These are phyloP conservation scores for Aeminium ludgeri DNA, from an alignment of 495 filamentous ascomycete species.

Conservation along the genomic window DNA sequence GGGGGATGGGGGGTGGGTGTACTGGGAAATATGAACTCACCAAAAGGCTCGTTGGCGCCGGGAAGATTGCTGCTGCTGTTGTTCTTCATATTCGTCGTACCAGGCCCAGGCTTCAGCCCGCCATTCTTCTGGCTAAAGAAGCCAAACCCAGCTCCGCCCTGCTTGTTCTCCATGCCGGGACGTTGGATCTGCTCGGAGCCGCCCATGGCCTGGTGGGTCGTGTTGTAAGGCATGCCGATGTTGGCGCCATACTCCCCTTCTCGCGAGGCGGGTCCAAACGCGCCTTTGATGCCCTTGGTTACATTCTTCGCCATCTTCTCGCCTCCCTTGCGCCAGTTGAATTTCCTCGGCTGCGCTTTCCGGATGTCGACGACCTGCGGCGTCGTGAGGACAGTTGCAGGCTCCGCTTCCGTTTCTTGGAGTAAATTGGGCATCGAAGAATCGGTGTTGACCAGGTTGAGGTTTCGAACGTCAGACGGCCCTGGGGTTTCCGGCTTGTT, in stretches of 20 bases:
- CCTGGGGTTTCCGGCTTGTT: slow-evolving; percentile 28
- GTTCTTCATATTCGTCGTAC: slow-evolving; percentile 35
- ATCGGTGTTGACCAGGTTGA: slow-evolving; percentile 14
- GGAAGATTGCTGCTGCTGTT: slow-evolving; percentile 26
- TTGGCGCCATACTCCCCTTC: slow-evolving; percentile 35
- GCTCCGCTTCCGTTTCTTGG: slow-evolving; percentile 31
- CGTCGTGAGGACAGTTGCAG: slow-evolving; percentile 50
- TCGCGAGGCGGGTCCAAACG: slow-evolving; percentile 46
- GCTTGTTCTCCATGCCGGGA: slow-evolving; percentile 1
- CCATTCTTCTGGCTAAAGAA: slow-evolving; percentile 45
- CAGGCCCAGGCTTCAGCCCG: slow-evolving; percentile 27
- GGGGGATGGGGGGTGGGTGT: slow-evolving; percentile 14
- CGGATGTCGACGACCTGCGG: slow-evolving; percentile 85
- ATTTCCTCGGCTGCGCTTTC: slow-evolving; percentile 83
- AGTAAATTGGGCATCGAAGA: slow-evolving; percentile 16
- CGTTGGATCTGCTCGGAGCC: slow-evolving; percentile 14
- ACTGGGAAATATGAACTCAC: slow-evolving; percentile 2
- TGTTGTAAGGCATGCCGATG: slow-evolving; percentile 33
- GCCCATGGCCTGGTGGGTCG: slow-evolving; percentile 1
- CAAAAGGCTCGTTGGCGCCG: slow-evolving; percentile 9
- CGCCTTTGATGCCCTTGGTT: slow-evolving; percentile 77
- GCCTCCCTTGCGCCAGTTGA: slow-evolving; percentile 96
- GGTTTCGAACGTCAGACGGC: slow-evolving; percentile 7
- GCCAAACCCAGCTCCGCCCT: slow-evolving; percentile 35
- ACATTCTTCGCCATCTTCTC: slow-evolving; percentile 88